Evolutionary conservation across 2,329 filamentous ascomycete species (phyloP), one percentile per base, ranked within the genome.

Genomic region (Penicillium sp.): DNA sequence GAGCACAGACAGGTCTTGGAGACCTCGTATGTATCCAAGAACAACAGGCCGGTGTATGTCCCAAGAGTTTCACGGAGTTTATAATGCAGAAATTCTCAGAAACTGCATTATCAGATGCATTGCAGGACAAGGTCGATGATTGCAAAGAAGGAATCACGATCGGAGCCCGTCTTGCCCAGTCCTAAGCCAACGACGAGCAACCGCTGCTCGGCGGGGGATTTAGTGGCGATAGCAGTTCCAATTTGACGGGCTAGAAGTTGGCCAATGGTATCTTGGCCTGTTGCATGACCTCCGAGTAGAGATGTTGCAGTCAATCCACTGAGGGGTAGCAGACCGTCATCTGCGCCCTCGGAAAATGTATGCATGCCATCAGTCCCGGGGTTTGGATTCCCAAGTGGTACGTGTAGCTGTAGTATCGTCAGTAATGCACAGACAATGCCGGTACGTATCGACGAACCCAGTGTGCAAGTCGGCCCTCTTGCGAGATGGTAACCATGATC

Each of bases 171-270:
- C 54, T 78, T 79, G 46, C 82, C 78, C 37, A 87, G 69, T 0
- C 85, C 85, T 60, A 86, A 69, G 0, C 85, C 85, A 33, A 89
- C 67, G 23, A 89, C 81, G 14, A 89, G 74, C 62, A 83, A 76
- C 43, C 86, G 76, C 61, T 78, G 80, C 70, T 89, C 86, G 45
- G 80, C 77, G 6, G 91, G 87, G 52, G 90, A 83, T 61, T 87
- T 87, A 58, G 88, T 85, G 19, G 88, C 82, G 58, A 99, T 84
- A 39, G 89, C 85, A 68, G 88, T 96, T 5, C 89, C 95, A 63
- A 98, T 88, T 69, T 97, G 93, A 44, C 91, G 91, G 3, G 93
- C 93, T 69, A 96, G 89, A 1, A 97, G 85, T 73, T 97, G 93
- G 1, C 92, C 93, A 5, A 96, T 75, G 0, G 89, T 91, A 69